Conservation (phyloP, 2,329 filamentous ascomycete genomes). For the Orbilia javanica region DNA sequence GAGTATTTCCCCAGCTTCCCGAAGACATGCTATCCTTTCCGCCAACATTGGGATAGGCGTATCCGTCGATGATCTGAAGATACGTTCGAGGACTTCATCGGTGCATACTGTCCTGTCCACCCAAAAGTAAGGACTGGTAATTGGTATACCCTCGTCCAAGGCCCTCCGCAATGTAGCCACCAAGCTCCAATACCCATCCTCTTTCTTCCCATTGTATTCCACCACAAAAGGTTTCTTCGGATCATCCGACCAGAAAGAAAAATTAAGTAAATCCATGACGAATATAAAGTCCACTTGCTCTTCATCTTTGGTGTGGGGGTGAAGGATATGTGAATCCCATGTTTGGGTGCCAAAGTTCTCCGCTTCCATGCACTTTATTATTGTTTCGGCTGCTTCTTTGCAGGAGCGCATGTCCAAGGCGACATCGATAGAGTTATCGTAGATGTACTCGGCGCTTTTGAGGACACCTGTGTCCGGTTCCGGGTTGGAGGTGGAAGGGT, state of each 20-base stretch:
- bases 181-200: conserved; percentile 98
- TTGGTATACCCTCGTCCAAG: conserved; percentile 88
- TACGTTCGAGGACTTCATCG: conserved; percentile 77
- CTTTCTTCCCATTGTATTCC: conserved; percentile 78
- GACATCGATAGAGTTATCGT: conserved; percentile 92
- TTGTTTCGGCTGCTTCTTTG: conserved; percentile 82
- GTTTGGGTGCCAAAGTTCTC: conserved; percentile 84
- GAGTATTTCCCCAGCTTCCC: conserved; percentile 84
- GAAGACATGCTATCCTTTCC: conserved; percentile 81
- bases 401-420: conserved; percentile 85
- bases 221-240: conserved; percentile 80
- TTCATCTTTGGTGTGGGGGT: conserved; percentile 85
- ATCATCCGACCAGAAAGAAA: conserved; percentile 91
- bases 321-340: conserved; percentile 90
- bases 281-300: conserved; percentile 91
- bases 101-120: conserved; percentile 80
- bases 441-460: conserved; percentile 84
- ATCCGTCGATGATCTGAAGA: conserved; percentile 87
- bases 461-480: conserved; percentile 84
- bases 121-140: conserved; percentile 91
- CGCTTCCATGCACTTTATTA: conserved; percentile 84
- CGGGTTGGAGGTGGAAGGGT: conserved; percentile 47
- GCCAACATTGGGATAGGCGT: conserved; percentile 88
- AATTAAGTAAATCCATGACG: conserved; percentile 96
- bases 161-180: conserved; percentile 88